phyloP scores from a whole-genome alignment of 1,139 yeast species.

The Yamadazyma dushanensis region DNA sequence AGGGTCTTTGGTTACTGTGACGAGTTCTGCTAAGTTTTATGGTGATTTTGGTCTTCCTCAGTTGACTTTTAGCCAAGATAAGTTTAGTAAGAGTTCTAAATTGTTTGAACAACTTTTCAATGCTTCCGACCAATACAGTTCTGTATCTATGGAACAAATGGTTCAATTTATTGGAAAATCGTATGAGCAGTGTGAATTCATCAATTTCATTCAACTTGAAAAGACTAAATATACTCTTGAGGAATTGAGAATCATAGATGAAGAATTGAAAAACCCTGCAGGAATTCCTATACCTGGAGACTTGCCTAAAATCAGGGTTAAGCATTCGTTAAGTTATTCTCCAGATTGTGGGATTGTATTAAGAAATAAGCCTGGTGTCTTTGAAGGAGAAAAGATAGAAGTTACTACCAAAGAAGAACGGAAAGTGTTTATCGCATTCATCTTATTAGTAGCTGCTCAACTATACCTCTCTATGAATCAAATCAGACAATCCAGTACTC shows the following conservation, averaged over 20 bases:
- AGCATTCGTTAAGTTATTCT: slow-evolving; percentile 66
- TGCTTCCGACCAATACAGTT: slow-evolving; percentile 34
- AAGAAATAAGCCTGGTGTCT: slow-evolving; percentile 28
- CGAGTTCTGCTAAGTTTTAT: slow-evolving; percentile 72
- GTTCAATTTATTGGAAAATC: slow-evolving; percentile 36
- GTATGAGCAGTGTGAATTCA: slow-evolving; percentile 65
- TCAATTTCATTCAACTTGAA: slow-evolving; percentile 66
- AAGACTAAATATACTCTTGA: slow-evolving; percentile 53
- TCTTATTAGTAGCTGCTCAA: slow-evolving; percentile 40
- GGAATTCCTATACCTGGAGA: slow-evolving; percentile 67
- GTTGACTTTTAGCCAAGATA: slow-evolving; percentile 42
- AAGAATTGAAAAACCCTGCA: slow-evolving; percentile 66
- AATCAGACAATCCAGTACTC: slow-evolving; percentile 71
- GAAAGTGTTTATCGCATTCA: slow-evolving; percentile 47
- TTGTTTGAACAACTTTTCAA: slow-evolving; percentile 43
- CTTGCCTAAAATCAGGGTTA: slow-evolving; percentile 57
- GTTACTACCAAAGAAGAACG: slow-evolving; percentile 45
- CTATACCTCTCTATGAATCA: slow-evolving; percentile 49
- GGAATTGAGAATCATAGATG: slow-evolving; percentile 63
- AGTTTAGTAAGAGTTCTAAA: slow-evolving; percentile 41
- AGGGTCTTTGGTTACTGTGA: slow-evolving; percentile 65
- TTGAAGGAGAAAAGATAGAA: slow-evolving; percentile 62
- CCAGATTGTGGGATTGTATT: slow-evolving; percentile 83
- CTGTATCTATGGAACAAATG: slow-evolving; percentile 39
- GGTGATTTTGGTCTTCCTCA: slow-evolving; percentile 65